Evolutionary conservation across 2,329 filamentous ascomycete genomes (phyloP), one percentile per base, ranked within the genome.

Genomic region (Curvularia sp.): DNA sequence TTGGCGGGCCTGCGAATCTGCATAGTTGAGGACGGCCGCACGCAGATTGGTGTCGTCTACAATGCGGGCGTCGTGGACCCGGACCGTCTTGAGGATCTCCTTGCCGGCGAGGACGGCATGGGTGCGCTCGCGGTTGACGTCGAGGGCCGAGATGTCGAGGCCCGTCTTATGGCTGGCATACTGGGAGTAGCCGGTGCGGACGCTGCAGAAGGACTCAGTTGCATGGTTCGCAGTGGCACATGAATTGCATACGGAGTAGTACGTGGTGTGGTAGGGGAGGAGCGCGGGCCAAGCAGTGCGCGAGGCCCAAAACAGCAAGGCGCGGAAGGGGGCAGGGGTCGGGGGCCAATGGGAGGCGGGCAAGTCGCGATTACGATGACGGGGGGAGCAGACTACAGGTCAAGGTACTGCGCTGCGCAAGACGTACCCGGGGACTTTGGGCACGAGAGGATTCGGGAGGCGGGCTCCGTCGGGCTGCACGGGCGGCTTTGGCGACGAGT

Each of bases 21-120:
- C 82, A 70, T 84, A 85, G 64, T 83, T 84, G 67, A 85, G 82
- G 64, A 88, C 85, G 31, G 84, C 83, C 63, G 85, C 81, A 59
- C 86, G 84, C 62, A 89, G 81, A 70, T 89, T 88, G 74, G 85
- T 82, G 62, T 88, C 86, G 71, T 89, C 87, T 54, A 82, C 82
- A 43, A 85, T 86, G 58, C 79, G 80, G 60, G 83, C 80, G 56
- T 85, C 83, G 44, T 84, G 80, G 53, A 89, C 82, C 51, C 82
- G 83, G 61, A 89, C 82, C 2, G 86, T 89, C 75, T 88, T 88
- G 67, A 89, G 82, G 56, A 89, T 88, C 65, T 89, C 86, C 63
- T 85, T 85, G 52, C 87, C 87, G 42, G 85, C 87, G 64, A 89
- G 82, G 54, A 89, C 81, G 53, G 86, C 87, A 79, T 88, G 86